Percentiles rank a stretch among this genome's conserved stretches.
phyloP scores from a whole-genome alignment of 768 basidiomycete species.

The Suillus weaverae region DNA sequence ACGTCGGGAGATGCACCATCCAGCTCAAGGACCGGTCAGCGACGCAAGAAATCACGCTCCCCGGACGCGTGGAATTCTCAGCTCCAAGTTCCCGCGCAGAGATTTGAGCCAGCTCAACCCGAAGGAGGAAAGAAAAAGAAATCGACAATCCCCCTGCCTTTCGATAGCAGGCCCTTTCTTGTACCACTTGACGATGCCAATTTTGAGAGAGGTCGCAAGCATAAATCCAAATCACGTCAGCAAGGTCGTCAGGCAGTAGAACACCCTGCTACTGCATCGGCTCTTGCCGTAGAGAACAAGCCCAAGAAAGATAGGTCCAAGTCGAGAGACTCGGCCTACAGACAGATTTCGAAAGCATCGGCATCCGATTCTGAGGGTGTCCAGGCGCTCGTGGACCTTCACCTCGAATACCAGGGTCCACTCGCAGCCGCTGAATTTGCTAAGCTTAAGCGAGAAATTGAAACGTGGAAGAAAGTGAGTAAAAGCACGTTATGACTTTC shows the following conservation, averaged over 20 bases:
- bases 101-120: constrained; percentile 21
- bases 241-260: constrained; percentile 24
- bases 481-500: neutral
- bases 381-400: constrained; percentile 15
- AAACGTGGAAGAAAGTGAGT: constrained; percentile 48
- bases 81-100: constrained; percentile 17
- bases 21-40: constrained; percentile 20
- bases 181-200: constrained; percentile 28
- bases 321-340: constrained; percentile 32
- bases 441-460: constrained; percentile 58
- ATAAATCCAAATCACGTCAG: constrained; percentile 27
- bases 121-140: constrained; percentile 35
- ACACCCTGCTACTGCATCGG: constrained; percentile 16
- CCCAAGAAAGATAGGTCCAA: constrained; percentile 35
- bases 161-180: constrained; percentile 25
- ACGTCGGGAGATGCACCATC: constrained; percentile 2
- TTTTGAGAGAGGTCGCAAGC: constrained; percentile 34
- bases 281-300: constrained; percentile 3
- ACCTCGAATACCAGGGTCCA: constrained; percentile 32
- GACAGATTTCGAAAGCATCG: constrained; percentile 21
- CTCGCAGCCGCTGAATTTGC: constrained; percentile 50
- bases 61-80: constrained; percentile 29
- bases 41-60: constrained; percentile 37
- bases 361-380: constrained; percentile 29
- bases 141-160: constrained; percentile 13